Base-by-base conservation (phyloP, 2,329 filamentous ascomycete species). In the Emergomyces africanus region DNA sequence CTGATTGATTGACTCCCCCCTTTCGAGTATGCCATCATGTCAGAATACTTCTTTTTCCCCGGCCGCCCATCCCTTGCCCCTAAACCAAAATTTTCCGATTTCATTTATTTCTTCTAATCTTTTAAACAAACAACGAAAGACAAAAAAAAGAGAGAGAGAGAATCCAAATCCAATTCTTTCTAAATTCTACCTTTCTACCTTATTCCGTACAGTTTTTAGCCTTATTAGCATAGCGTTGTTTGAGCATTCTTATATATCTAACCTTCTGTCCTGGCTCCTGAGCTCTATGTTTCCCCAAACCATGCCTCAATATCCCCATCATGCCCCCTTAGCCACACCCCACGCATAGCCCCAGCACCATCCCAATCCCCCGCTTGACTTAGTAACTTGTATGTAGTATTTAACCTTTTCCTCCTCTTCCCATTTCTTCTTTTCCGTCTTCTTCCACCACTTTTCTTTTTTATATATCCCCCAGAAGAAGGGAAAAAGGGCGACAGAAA, bases 161-260 rank as follows among this genome's bases (percentile, higher is more conserved):
- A 25, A 25, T 46, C 20, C n/a, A 42, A 9, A 8, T n/a, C n/a
- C 6, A 35, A 9, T 28, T 39, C 14, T 18, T 41, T 42, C 44
- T 20, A 33, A 15, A 46, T 23, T 20, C 41, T 20, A 56, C 64
- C 65, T 62, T 23, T 20, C 41, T 20, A 56, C 64, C 65, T 62
- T 57, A 59, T 57, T 56, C 54, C 37, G 15, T 56, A 25, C 15
- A 56, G 54, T 64, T 64, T 46, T 54, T 61, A 65, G 66, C 65
- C n/a, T n/a, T n/a, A 68, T 64, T 67, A 66, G 72, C 72, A 74
- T 74, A 74, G 72, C 72, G 72, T 72, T 71, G 72, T 70, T 72
- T 72, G 69, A 71, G 67, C 69, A 72, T 70, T 71, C 69, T 53
- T 12, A 53, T 14, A 6, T 23, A 20, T 53, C n/a, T 37, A 20